Conservation (phyloP, 345 rosid genomes). For the Moringa oleifera region DNA sequence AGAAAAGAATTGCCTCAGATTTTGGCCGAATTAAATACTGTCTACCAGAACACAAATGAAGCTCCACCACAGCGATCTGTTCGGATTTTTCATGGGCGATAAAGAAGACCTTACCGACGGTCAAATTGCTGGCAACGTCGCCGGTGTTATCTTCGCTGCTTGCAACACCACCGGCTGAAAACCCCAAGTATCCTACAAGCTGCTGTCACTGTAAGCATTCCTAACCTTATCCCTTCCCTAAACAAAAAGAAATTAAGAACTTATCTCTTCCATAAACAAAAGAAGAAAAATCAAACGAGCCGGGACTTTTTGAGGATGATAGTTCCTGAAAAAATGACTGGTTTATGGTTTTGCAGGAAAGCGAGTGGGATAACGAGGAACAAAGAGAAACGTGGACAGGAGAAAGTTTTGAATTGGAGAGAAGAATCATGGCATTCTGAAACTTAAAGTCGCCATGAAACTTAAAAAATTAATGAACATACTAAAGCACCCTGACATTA, state of each 20-base stretch:
- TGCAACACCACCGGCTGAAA: constrained; percentile 89
- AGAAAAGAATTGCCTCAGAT: constrained; percentile 73
- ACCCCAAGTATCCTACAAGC: constrained; percentile 61
- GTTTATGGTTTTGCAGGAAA: constrained; percentile 44
- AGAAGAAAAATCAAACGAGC: no score
- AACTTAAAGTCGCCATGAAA: no score
- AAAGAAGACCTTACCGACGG: constrained; percentile 62
- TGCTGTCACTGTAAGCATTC: constrained; percentile 69
- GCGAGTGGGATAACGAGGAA: constrained; percentile 48
- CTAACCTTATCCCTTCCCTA: no score
- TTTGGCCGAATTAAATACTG: constrained; percentile 51
- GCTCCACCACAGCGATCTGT: constrained; percentile 46
- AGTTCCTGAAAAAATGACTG: no score
- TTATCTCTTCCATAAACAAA: no score
- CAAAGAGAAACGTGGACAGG: constrained; percentile 33
- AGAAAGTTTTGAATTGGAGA: constrained; percentile 45
- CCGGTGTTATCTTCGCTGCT: constrained; percentile 87
- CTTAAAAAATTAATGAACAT: no score
- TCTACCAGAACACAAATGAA: constrained; percentile 43
- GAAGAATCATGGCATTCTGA: no score
- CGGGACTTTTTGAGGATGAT: no score
- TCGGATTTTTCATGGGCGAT: constrained; percentile 76
- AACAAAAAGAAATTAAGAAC: no score
- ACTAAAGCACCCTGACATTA: no score
- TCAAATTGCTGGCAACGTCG: constrained; percentile 80